Percentiles rank a stretch among this genome's conserved stretches.
Evolutionary conservation across 148 eudicot species (phyloP).

Genomic region (Linanthus parryae): DNA sequence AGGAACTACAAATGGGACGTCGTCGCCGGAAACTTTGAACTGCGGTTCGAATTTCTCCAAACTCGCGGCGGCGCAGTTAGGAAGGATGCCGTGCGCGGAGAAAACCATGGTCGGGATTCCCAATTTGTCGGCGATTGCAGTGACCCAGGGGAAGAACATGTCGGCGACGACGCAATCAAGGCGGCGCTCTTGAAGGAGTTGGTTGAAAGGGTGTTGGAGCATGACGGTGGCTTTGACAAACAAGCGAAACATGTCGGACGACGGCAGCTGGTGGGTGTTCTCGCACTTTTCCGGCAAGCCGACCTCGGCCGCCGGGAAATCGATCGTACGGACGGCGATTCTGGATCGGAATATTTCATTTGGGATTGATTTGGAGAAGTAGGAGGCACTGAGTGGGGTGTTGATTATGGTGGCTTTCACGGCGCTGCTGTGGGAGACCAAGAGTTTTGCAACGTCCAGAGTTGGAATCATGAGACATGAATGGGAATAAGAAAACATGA

Average conservation of each 20-base stretch:
- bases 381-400: slow-evolving; percentile 25
- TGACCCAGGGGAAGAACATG: slow-evolving; percentile 38
- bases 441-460: slow-evolving; percentile 35
- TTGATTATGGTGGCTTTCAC: slow-evolving; percentile 39
- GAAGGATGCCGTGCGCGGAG: slow-evolving; percentile 31
- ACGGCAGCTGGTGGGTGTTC: slow-evolving; percentile 13
- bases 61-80: slow-evolving; percentile 17
- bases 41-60: slow-evolving; percentile 23
- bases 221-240: background rate
- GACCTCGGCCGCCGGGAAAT: slow-evolving; percentile 24
- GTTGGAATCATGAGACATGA: slow-evolving; percentile 38
- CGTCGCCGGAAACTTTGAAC: slow-evolving; percentile 24
- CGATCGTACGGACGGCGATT: slow-evolving; percentile 12
- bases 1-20: slow-evolving; percentile 28
- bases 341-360: background rate
- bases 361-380: slow-evolving; percentile 18
- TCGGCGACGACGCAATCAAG: slow-evolving; percentile 38
- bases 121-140: slow-evolving; percentile 25
- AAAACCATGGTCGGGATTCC: slow-evolving; percentile 46
- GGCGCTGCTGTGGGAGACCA: slow-evolving; percentile 29
- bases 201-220: slow-evolving; percentile 9
- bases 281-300: slow-evolving; percentile 34
- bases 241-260: slow-evolving; percentile 10
- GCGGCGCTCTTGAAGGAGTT: background rate
- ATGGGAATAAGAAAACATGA: slow-evolving; percentile 35